phyloP scores from a whole-genome alignment of 768 basidiomycete genomes.

The Leccinum imitatum region DNA sequence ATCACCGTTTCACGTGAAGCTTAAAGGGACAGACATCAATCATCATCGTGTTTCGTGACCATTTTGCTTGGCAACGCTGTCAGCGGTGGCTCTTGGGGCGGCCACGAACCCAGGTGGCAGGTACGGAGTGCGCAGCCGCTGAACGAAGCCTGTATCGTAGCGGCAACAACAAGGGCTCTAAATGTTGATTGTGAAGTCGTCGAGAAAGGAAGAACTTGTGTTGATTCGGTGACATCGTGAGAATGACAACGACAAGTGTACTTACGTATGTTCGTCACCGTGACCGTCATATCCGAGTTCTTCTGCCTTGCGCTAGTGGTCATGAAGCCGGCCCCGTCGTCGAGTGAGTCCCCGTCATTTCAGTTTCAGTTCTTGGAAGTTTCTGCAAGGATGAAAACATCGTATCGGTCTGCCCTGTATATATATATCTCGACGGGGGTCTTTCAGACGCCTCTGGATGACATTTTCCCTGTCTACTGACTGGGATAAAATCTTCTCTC shows the following conservation, averaged over 20 bases:
- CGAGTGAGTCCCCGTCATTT: neutral
- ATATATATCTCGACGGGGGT: conserved; percentile 25
- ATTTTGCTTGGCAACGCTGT: neutral
- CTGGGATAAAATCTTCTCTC: conserved; percentile 35
- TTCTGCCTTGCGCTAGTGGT: neutral
- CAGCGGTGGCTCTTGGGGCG: neutral
- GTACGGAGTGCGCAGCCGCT: neutral
- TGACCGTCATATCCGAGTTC: neutral
- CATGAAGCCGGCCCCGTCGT: neutral
- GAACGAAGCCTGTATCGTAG: neutral
- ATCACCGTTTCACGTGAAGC: neutral
- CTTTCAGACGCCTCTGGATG: conserved; percentile 29
- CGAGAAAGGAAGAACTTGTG: neutral
- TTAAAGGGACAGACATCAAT: neutral
- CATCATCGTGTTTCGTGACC: neutral
- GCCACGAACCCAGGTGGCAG: neutral
- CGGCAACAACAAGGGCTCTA: neutral
- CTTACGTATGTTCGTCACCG: neutral
- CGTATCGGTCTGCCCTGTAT: conserved; percentile 21
- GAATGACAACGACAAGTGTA: neutral
- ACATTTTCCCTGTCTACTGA: conserved; percentile 17
- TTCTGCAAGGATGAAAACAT: conserved; percentile 19
- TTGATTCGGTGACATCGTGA: neutral
- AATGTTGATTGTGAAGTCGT: neutral
- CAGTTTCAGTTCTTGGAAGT: conserved; percentile 1